Percentiles rank a stretch among this genome's conserved stretches.
Evolutionary conservation across 2,329 filamentous ascomycete species (phyloP).

Genomic region (Epichloe coenophiala): DNA sequence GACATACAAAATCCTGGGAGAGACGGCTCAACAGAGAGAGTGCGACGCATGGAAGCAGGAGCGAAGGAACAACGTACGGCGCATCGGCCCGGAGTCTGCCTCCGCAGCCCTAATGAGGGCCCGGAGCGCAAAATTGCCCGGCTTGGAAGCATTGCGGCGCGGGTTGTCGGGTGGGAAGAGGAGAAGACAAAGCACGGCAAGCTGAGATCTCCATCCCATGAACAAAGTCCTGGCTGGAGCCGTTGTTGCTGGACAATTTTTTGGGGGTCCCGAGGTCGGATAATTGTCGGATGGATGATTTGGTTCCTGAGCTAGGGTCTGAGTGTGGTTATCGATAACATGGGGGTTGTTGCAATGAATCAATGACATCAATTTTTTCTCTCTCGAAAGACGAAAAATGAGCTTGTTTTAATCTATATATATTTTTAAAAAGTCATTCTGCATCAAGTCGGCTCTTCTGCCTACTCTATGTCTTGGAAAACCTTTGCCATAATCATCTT

Average conservation of each 20-base stretch:
- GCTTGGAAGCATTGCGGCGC: slow-evolving; percentile 30
- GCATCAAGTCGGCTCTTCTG: too few relatives aligned
- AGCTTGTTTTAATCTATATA: too few relatives aligned
- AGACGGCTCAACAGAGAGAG: not conserved
- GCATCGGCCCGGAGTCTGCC: slow-evolving; percentile 16
- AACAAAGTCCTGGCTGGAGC: not conserved
- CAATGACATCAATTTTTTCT: not conserved
- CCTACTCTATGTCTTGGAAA: too few relatives aligned
- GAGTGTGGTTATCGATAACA: not conserved
- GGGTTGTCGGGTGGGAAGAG: not conserved
- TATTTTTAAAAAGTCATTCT: too few relatives aligned
- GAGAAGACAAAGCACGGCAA: not conserved
- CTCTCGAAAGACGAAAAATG: too few relatives aligned
- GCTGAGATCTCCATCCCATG: not conserved
- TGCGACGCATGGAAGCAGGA: not conserved
- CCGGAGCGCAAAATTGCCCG: slow-evolving; percentile 29
- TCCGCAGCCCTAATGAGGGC: slow-evolving; percentile 19
- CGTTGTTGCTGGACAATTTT: slow-evolving; percentile 15
- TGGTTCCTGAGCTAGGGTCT: not conserved
- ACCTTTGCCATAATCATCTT: too few relatives aligned
- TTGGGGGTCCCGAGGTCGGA: slow-evolving; percentile 15
- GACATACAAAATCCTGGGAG: not conserved
- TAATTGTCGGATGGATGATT: slow-evolving; percentile 20
- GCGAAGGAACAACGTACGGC: slow-evolving; percentile 10
- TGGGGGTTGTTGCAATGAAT: not conserved